phyloP scores from a whole-genome alignment of 2,329 filamentous ascomycete species.

The Chaetothyriales sp. region DNA sequence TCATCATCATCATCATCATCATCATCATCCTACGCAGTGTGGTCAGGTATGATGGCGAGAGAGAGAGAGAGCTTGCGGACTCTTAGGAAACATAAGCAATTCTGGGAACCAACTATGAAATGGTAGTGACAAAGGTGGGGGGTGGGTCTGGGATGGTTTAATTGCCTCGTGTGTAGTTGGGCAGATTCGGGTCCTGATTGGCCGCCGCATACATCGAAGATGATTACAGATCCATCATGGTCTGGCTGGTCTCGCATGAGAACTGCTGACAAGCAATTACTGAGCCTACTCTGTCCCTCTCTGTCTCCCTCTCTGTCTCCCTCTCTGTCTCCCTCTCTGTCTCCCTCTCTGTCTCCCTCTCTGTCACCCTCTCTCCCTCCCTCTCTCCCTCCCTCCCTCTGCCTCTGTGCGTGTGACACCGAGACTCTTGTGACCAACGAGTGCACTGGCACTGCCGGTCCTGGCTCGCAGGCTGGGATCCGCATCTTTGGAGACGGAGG shows the following conservation, averaged over 20 bases:
- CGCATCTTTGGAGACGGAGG: too few species aligned
- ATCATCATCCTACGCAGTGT: background rate
- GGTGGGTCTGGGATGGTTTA: background rate
- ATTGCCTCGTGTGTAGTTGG: background rate
- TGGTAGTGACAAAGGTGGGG: background rate
- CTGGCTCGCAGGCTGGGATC: too few species aligned
- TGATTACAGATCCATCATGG: background rate
- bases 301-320: background rate
- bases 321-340: background rate
- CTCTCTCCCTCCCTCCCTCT: too few species aligned
- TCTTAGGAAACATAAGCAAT: background rate
- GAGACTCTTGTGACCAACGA: too few species aligned
- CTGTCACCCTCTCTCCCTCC: too few species aligned
- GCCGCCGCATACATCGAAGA: background rate
- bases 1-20: too few species aligned
- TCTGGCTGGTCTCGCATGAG: slow-evolving; percentile 7
- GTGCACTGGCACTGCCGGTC: too few species aligned
- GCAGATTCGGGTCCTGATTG: background rate
- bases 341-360: too few species aligned
- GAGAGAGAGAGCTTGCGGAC: background rate
- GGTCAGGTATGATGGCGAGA: background rate
- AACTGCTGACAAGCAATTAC: slow-evolving; percentile 13
- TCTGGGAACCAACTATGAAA: background rate
- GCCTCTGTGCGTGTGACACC: too few species aligned
- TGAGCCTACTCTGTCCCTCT: background rate